Percentiles rank a stretch among this genome's conserved stretches.
phyloP scores from a whole-genome alignment of 352 stramenopile species.

The Globisporangium recalcitrans region DNA sequence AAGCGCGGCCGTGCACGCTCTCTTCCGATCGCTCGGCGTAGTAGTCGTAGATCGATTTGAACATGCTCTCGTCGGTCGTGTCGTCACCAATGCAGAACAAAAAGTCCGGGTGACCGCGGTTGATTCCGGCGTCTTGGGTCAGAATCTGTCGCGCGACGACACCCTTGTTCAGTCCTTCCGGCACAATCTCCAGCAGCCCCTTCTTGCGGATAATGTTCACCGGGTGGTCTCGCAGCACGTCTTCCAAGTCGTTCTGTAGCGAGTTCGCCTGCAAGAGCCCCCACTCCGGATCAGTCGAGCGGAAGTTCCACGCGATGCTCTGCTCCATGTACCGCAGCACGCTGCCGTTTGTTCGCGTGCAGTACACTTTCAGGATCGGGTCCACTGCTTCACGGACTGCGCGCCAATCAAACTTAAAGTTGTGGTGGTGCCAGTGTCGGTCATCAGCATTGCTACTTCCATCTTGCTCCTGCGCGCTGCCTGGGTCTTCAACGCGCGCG shows the following conservation, averaged over 20 bases:
- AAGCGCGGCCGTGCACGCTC: conserved; percentile 49
- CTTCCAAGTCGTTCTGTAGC: conserved; percentile 82
- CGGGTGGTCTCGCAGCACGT: conserved; percentile 65
- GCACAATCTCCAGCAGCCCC: conserved; percentile 94
- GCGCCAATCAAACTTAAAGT: conserved; percentile 89
- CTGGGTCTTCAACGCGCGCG: conserved; percentile 32
- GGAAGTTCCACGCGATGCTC: conserved; percentile 97
- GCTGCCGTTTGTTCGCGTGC: conserved; percentile 93
- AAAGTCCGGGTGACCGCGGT: conserved; percentile 90
- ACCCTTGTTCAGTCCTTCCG: conserved; percentile 94
- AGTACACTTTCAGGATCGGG: conserved; percentile 94
- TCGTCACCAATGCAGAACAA: conserved; percentile 96
- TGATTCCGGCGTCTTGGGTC: conserved; percentile 71
- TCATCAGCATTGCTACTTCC: conserved; percentile 19
- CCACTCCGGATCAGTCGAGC: conserved; percentile 96
- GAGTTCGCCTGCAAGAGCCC: conserved; percentile 93
- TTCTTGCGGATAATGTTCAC: conserved; percentile 86
- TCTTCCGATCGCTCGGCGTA: conserved; percentile 84
- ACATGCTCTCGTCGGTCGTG: conserved; percentile 98
- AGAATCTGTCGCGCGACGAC: conserved; percentile 95
- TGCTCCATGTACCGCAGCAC: conserved; percentile 91
- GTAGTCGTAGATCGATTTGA: conserved; percentile 91
- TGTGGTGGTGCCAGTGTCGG: conserved; percentile 72
- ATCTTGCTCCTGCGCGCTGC: conserved; percentile 5
- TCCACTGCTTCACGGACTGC: conserved; percentile 89